Evolutionary conservation across 768 basidiomycete species (phyloP).

Genomic region (Gyrodon lividus): DNA sequence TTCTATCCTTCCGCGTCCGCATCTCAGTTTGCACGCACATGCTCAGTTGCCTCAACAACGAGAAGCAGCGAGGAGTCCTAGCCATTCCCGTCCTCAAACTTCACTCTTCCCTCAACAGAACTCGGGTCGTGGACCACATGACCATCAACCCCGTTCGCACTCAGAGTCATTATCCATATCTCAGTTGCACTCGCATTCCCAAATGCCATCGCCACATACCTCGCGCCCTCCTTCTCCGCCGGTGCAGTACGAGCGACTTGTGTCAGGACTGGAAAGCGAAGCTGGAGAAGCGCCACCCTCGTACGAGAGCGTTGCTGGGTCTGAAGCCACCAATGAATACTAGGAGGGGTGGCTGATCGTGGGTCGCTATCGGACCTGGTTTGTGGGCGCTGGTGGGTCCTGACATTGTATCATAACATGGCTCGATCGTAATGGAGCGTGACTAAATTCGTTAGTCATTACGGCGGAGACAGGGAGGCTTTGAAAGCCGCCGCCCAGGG

Average conservation of each 20-base stretch:
- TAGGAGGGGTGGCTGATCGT: too few relatives aligned
- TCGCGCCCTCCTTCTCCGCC: constrained; percentile 23
- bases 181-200: neutral
- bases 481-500: too few relatives aligned
- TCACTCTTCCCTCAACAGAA: neutral
- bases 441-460: too few relatives aligned
- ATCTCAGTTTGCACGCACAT: neutral
- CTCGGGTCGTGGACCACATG: neutral
- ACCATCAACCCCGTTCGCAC: neutral
- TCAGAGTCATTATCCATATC: neutral
- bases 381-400: too few relatives aligned
- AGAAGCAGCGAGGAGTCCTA: neutral
- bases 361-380: too few relatives aligned
- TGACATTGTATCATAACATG: too few relatives aligned
- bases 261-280: constrained; percentile 84
- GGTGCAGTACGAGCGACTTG: constrained; percentile 72
- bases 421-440: too few relatives aligned
- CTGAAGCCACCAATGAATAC: neutral
- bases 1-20: neutral
- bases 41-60: neutral
- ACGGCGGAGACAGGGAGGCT: too few relatives aligned
- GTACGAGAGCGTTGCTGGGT: constrained; percentile 27
- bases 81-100: neutral
- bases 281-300: constrained; percentile 81
- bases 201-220: constrained; percentile 3